Base-by-base conservation (phyloP, 2,329 filamentous ascomycete genomes). In the Nothophaeocryptopus gaeumannii region DNA sequence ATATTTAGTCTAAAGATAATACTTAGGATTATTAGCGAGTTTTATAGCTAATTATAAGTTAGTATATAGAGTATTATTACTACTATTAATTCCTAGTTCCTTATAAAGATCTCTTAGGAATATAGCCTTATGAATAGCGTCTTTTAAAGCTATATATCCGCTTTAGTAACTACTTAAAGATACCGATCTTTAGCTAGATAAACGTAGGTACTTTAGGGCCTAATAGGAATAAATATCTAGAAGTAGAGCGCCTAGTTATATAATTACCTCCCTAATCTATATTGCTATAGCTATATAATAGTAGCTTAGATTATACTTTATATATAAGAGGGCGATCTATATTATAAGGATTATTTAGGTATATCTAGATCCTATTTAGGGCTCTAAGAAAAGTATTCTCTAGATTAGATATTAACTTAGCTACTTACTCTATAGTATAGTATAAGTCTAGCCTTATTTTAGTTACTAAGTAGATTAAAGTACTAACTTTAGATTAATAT, bases 41-140 rank as follows among this genome's bases (percentile, higher is more conserved):
- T 50, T 11, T 45, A 50, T 50, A 37, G 36, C 41, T 10, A 9
- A 45, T 20, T 40, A 45, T 35, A 20, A 34, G 36, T 45, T 10
- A 8, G 30, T 45, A 34, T 40, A 41, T 20, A 50, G 32, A 14
- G 37, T 39, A 37, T 39, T 45, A 2, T 20, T 32, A 7, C 39
- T 38, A 30, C 30, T 26, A 39, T 50, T 36, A 30, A 50, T 44
- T 15, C 13, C 15, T 14, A 50, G 14, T 39, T 40, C 13, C 30
- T 46, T 51, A 38, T 43, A 46, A 15, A 51, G 10, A 43, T 51
- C 44, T 39, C 39, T 51, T 32, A 51, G 26, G n/a, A 51, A 51
- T 13, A 47, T 38, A 38, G 20, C 32, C 32, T 51, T 38, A 34
- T 47, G 34, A 42, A 42, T 38, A 42, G 16, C 14, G 16, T 51